These are phyloP conservation scores for Camptophora hylomeconis DNA, from an alignment of 2,329 filamentous ascomycete genomes.

Conservation along the genomic window DNA sequence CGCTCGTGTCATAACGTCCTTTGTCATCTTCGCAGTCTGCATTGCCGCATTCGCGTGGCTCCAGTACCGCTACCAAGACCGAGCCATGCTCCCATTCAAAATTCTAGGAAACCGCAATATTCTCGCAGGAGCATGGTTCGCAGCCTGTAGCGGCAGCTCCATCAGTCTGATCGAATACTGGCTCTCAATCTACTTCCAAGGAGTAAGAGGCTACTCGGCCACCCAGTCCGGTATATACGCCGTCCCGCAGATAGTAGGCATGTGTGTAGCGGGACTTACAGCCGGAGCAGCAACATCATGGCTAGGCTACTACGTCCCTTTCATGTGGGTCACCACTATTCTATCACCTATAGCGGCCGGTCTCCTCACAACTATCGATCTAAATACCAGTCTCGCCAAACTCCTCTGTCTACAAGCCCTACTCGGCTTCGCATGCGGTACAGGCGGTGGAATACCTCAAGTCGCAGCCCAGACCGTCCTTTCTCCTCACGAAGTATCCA, in stretches of 20 bases:
- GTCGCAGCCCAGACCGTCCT: slow-evolving; percentile 17
- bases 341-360: slow-evolving; percentile 17
- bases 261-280: slow-evolving; percentile 4
- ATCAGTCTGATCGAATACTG: slow-evolving; percentile 14
- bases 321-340: slow-evolving; percentile 20
- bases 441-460: slow-evolving; percentile 13
- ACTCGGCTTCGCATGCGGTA: slow-evolving; percentile 19
- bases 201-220: slow-evolving; percentile 13
- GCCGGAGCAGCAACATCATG: slow-evolving; percentile 3
- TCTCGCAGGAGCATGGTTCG: slow-evolving; percentile 6
- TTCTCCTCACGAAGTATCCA: slow-evolving; percentile 14
- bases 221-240: slow-evolving; percentile 8
- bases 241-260: slow-evolving; percentile 7
- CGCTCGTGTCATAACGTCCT: slow-evolving; percentile 18
- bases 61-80: slow-evolving; percentile 21
- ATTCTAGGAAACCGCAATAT: slow-evolving; percentile 20
- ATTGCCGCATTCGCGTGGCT: slow-evolving; percentile 18
- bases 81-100: slow-evolving; percentile 22
- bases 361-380: slow-evolving; percentile 13
- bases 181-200: slow-evolving; percentile 25
- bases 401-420: slow-evolving; percentile 20
- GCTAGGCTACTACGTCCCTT: slow-evolving; percentile 11
- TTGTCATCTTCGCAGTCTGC: slow-evolving; percentile 21
- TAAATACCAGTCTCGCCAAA: slow-evolving; percentile 6
- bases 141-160: slow-evolving; percentile 6